Base-by-base conservation (phyloP, 1,139 yeast genomes). In the Blastobotrys arbuscula region DNA sequence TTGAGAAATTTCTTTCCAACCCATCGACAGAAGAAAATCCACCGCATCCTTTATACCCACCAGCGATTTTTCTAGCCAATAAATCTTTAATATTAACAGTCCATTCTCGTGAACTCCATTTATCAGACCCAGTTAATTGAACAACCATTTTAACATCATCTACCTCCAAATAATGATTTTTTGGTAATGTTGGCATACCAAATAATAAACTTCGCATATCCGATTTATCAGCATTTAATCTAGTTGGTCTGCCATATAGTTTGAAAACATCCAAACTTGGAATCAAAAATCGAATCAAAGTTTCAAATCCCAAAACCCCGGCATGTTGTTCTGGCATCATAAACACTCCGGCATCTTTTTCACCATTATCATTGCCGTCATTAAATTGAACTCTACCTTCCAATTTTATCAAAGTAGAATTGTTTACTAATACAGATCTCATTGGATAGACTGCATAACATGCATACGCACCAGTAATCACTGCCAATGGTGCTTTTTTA, bases 391-490 rank as follows among this genome's bases (percentile, higher is more conserved):
- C 87, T 43, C 76, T 74, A 44, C 96, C 97, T 61, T 90, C 97
- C 49, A 90, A 67, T 63, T 92, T 92, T 59, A 90, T 77, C 78
- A 92, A 80, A 2, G 97, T 88, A 49, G 94, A 82, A 55, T 82
- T 82, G 66, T 90, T 95, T 54, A 92, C 84, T 55, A 90, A 76
- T 53, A 79, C 72, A 28, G 83, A 83, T 39, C 88, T 76, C 62
- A 86, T 89, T 12, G 98, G 98, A 66, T 88, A 92, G n/a, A 89
- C 81, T 0, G 98, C 97, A 55, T 85, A 81, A n/a, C 88, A 82
- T 2, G 89, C 78, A 46, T 78, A 69, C 1, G 95, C 92, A 45
- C 75, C 74, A 6, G 80, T 73, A 35, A 89, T 80, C 20, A 82
- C 80, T 0, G 97, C 97, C 82, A 90, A 79, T 24, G 92, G 81